Percentiles rank a stretch among this genome's conserved stretches.
Evolutionary conservation across 202 grass and related monocot genomes (phyloP).

Genomic region (Schoenoplectus tabernaemontani): DNA sequence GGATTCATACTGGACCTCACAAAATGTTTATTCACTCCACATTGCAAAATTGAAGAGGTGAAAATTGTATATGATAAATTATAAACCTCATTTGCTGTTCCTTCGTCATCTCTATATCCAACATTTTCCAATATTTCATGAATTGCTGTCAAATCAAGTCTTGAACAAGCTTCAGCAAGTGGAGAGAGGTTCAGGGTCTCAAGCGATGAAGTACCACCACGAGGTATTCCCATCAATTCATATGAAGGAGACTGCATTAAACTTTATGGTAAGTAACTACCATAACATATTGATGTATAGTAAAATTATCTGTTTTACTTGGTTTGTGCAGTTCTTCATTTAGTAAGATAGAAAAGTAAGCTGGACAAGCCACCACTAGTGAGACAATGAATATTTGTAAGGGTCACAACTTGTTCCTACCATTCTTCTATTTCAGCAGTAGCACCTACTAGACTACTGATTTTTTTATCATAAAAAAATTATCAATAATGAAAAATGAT

Average conservation of each 20-base stretch:
- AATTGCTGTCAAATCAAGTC: constrained; percentile 95
- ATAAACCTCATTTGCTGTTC: constrained; percentile 90
- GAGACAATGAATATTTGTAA: background rate
- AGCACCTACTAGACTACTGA: background rate
- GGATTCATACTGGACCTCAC: background rate
- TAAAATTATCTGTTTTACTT: background rate
- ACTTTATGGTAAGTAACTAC: constrained; percentile 4
- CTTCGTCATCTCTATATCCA: constrained; percentile 94
- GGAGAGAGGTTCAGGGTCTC: constrained; percentile 72
- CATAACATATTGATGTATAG: background rate
- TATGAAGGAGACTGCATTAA: constrained; percentile 66
- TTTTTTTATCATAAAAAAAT: background rate
- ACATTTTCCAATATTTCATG: constrained; percentile 91
- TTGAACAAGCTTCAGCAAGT: constrained; percentile 93
- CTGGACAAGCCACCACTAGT: background rate
- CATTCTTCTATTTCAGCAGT: background rate
- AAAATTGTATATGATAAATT: background rate
- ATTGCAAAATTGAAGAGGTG: background rate
- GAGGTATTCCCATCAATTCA: constrained; percentile 76
- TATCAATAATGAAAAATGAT: background rate
- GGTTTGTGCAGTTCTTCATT: background rate
- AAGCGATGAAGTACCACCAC: constrained; percentile 49
- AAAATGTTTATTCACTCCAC: background rate
- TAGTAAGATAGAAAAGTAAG: background rate
- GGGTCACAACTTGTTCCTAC: background rate